A percentile compares a stretch with the other conserved stretches of the same genome.
Conservation (phyloP, 345 rosid species). For the Dovyalis caffra region DNA sequence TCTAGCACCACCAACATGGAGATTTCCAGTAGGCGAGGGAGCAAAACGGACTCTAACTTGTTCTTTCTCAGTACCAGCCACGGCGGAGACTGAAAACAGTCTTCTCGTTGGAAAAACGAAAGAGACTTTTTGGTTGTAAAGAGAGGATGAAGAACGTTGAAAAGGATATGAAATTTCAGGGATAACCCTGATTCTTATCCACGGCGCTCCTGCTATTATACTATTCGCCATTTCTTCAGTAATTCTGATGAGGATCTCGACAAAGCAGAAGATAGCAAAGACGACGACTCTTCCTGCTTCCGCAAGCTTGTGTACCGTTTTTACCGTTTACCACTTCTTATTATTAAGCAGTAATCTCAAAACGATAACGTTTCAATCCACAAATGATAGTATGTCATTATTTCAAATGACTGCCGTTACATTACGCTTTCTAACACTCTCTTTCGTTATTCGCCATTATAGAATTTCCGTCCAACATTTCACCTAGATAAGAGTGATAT, state of each 20-base stretch:
- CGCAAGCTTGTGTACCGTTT: no score
- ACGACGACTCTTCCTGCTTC: no score
- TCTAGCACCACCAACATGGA: slow-evolving; percentile 96
- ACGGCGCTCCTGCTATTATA: slow-evolving; percentile 40
- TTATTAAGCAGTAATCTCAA: no score
- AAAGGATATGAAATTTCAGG: slow-evolving; percentile 46
- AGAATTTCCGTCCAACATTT: no score
- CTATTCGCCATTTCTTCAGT: slow-evolving; percentile 41
- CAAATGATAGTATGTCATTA: no score
- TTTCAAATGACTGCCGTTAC: no score
- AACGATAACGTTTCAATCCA: no score
- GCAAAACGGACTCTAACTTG: slow-evolving; percentile 89
- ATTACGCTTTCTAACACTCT: no score
- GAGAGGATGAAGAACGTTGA: slow-evolving; percentile 13
- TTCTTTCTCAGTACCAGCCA: slow-evolving; percentile 23
- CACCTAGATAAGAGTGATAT: no score
- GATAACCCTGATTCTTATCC: slow-evolving; percentile 49
- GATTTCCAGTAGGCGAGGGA: slow-evolving; percentile 96
- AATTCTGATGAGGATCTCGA: not conserved
- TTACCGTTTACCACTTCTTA: no score
- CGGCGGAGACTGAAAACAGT: slow-evolving; percentile 37
- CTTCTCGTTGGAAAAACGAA: not conserved
- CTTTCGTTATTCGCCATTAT: no score
- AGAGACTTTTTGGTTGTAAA: not conserved
- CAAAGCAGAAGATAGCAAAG: not conserved